Evolutionary conservation across 768 basidiomycete genomes (phyloP).

Genomic region (Chalciporus chontae): DNA sequence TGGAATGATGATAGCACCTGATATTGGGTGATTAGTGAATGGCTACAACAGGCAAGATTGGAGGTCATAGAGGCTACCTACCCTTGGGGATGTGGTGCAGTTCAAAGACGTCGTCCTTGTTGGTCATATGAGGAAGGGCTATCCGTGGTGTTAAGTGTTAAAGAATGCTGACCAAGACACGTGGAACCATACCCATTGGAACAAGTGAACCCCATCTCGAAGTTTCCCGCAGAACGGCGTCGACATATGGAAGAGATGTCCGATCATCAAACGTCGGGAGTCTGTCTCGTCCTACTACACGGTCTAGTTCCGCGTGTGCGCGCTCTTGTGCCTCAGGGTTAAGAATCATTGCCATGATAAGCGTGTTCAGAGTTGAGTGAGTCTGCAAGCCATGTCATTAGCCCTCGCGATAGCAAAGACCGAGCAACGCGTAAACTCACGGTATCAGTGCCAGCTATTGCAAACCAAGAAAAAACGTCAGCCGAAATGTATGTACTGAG

Average conservation of each 20-base stretch:
- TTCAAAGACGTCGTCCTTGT: constrained; percentile 39
- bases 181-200: constrained; percentile 17
- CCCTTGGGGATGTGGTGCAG: constrained; percentile 53
- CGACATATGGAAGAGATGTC: constrained; percentile 17
- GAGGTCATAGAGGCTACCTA: not conserved
- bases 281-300: constrained; percentile 18
- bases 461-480: not conserved
- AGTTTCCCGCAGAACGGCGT: constrained; percentile 21
- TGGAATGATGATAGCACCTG: constrained; percentile 21
- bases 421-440: constrained; percentile 3
- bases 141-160: not conserved
- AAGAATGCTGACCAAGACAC: too few relatives aligned
- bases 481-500: not conserved
- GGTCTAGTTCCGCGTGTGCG: constrained; percentile 17
- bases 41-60: not conserved
- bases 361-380: constrained; percentile 7
- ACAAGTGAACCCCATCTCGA: constrained; percentile 21
- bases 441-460: constrained; percentile 14
- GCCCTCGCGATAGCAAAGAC: not conserved
- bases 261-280: constrained; percentile 16
- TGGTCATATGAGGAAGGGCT: constrained; percentile 30
- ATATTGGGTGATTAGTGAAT: not conserved
- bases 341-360: constrained; percentile 20
- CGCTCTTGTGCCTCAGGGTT: constrained; percentile 22
- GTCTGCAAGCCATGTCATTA: constrained; percentile 11